phyloP scores from a whole-genome alignment of 139 green algal genomes.

The Micromonas pusilla region DNA sequence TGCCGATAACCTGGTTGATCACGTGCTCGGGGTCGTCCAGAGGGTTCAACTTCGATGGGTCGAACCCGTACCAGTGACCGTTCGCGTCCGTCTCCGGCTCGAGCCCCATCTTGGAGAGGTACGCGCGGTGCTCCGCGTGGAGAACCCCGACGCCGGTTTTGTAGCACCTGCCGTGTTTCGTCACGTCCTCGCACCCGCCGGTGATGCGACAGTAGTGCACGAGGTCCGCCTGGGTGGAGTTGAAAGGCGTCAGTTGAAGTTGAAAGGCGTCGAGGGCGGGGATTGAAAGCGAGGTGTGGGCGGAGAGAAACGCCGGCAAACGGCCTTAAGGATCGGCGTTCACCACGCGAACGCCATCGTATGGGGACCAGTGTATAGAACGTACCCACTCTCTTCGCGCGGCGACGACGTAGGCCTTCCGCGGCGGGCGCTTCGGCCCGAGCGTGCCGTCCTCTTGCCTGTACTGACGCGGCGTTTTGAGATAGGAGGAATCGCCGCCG shows the following conservation, averaged over 20 bases:
- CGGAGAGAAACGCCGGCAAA: no score
- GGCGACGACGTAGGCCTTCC: conserved; percentile 11
- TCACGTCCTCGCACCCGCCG: neutral
- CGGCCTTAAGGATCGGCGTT: no score
- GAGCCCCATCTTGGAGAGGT: neutral
- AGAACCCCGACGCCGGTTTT: neutral
- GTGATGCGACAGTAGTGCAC: no score
- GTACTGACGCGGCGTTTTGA: neutral
- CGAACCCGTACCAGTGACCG: neutral
- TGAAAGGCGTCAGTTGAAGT: no score
- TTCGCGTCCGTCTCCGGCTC: neutral
- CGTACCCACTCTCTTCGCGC: neutral
- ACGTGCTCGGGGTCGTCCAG: neutral
- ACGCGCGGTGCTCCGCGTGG: neutral
- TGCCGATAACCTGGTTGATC: neutral
- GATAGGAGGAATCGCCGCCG: no score
- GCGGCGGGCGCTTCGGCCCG: neutral
- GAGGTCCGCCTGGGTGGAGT: no score
- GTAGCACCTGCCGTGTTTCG: neutral
- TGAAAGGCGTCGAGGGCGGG: no score
- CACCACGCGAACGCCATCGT: neutral
- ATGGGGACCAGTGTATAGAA: no score
- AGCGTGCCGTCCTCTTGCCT: neutral
- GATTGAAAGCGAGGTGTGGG: no score
- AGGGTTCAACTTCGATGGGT: neutral